These are phyloP conservation scores for Wickerhamomyces sp. DNA, from an alignment of 1,139 yeast species.

Conservation along the genomic window DNA sequence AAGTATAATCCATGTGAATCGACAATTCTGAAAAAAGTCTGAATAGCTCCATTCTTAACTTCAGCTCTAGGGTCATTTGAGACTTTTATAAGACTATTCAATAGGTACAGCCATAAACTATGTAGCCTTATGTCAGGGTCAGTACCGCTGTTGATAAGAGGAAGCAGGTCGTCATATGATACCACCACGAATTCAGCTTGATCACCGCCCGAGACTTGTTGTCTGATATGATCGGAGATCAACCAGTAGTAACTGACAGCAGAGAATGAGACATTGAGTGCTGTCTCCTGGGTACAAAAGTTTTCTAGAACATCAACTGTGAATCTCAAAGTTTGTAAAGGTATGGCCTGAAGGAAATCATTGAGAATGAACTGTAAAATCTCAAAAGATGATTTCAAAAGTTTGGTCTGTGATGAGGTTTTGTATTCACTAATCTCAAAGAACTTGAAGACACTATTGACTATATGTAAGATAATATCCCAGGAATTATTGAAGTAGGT, in stretches of 20 bases:
- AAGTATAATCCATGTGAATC: conserved; percentile 68
- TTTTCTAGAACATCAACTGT: conserved; percentile 67
- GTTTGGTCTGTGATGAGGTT: conserved; percentile 31
- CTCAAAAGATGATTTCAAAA: conserved; percentile 66
- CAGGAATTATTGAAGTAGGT: conserved; percentile 59
- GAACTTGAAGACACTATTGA: conserved; percentile 60
- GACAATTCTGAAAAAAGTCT: conserved; percentile 78
- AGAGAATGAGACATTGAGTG: conserved; percentile 82
- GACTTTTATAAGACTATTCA: conserved; percentile 56
- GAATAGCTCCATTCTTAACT: conserved; percentile 84
- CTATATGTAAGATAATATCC: conserved; percentile 64
- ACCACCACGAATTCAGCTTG: conserved; percentile 6
- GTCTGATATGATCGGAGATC: conserved; percentile 68
- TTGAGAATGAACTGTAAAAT: conserved; percentile 78
- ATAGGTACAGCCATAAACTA: conserved; percentile 59
- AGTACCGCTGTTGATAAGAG: neutral
- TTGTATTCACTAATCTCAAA: conserved; percentile 28
- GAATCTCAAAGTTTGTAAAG: conserved; percentile 52
- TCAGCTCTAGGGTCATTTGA: conserved; percentile 66
- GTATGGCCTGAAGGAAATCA: conserved; percentile 72
- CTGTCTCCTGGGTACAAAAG: conserved; percentile 66
- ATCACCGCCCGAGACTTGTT: conserved; percentile 11
- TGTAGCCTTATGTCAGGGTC: conserved; percentile 8
- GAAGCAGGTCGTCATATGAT: conserved; percentile 6
- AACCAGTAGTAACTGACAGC: conserved; percentile 91